Base-by-base conservation (phyloP, 306 rosid species). In the Cercis canadensis region DNA sequence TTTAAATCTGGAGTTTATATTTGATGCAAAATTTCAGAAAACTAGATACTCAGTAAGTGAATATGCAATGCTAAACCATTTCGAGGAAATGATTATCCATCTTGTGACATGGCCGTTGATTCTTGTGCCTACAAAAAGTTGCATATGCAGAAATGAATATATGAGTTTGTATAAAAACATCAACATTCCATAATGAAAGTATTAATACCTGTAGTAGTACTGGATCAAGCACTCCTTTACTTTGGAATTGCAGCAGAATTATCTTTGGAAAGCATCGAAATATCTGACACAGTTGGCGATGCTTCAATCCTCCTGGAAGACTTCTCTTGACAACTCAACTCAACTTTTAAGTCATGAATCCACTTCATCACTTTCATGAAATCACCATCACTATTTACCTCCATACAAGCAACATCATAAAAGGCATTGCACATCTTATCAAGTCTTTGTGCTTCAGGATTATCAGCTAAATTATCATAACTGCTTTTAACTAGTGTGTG, bases 361-460 rank as follows among this genome's bases (percentile, higher is more conserved):
- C 50, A 47, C 34, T 56, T 44, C 72, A 74, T 72, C 36, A 72
- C 70, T 63, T 72, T 72, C 46, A 6, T 16, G 33, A 39, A 72
- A 52, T 56, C 62, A 72, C 12, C 45, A 37, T 62, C 70, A 4
- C 53, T 50, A 60, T 62, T 61, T 62, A 63, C 34, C 4, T 33
- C 77, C 44, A 62, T 18, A 29, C 53, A 50, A 11, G 70, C 70
- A 62, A 62, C 62, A 15, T 62, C 69, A 21, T 61, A 39, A 72
- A 72, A 72, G 57, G 69, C 77, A 14, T 62, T 61, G 62, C 77
- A 51, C 55, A 62, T 11, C 53, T 51, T 61, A 37, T 51, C 77
- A 51, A 69, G 46, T 44, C 46, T 44, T 29, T 41, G 29, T 41
- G 44, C 55, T 55, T 69, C 64, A 54, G 74, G 64, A 43, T 69